Base-by-base conservation (phyloP, 345 rosid species). In the Mallotus nudiflorus region DNA sequence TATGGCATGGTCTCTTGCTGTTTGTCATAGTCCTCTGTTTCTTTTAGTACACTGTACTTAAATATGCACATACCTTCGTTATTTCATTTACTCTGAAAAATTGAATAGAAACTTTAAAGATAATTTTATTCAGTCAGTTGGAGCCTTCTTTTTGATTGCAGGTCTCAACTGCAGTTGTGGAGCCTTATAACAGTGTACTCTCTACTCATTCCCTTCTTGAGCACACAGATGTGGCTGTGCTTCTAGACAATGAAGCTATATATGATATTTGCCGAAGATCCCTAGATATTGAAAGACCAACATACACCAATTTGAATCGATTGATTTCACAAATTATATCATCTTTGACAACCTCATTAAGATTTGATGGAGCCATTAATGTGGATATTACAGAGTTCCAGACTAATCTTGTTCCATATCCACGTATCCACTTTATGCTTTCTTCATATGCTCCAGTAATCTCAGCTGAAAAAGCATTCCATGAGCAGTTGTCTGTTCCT, bases 141-240 rank as follows among this genome's bases (percentile, higher is more conserved):
- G n/a, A n/a, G 9, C 1, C 28, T 40, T 62, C 4, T 24, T 55
- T 35, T 27, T 70, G 15, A 48, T 69, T 44, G 52, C 64, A 78
- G 82, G 82, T 78, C 67, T 78, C 82, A 42, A 78, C 82, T 6
- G 82, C 82, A 40, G 82, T 78, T 31, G 82, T 78, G 72, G 82
- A 78, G 71, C 82, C 82, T 29, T 78, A 78, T 42, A 78, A 78
- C 72, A 78, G 82, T 73, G 82, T 78, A 15, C 82, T 78, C 16
- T 73, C 82, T 39, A 78, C 82, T 45, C 82, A 78, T 65, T 65
- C 82, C 53, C 78, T 78, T 49, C 77, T 78, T 49, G 82, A 78
- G 73, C 82, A 78, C 70, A 78, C 82, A 1, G 82, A 78, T 65
- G 82, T 78, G 15, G 44, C 78, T 6, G 82, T 78, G 50, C 78